Base-by-base conservation (phyloP, 1,284 basidiomycete genomes). In the Agroathelia rolfsii region DNA sequence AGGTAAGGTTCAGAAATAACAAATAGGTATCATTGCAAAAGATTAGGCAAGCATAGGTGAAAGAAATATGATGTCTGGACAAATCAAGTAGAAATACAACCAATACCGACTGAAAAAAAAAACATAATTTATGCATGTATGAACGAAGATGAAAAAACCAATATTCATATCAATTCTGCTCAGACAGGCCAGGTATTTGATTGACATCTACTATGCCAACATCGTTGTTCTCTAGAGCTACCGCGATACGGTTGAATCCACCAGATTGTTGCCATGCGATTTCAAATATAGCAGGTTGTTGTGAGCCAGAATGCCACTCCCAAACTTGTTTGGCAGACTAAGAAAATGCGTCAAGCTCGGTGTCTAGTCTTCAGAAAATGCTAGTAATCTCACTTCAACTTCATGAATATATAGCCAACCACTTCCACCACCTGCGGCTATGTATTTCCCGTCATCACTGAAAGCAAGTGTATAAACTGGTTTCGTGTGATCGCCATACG, bases 381-480 rank as follows among this genome's bases (percentile, higher is more conserved):
- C 21, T 3, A 7, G 23, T 27, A 15, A 32, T 24, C 28, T 46
- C 49, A 54, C 54, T 66, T 62, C 53, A 16, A 68, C 55, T 38
- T 68, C 61, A 39, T 77, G 78, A 9, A 78, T 52, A 43, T 70
- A 59, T 22, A 78, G 39, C 62, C 64, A 70, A 9, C 76, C 76
- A 45, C 79, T 75, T 9, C 68, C 71, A 34, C 73, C 65, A 10
- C 72, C 74, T 3, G 76, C 72, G 2, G 72, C 69, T 19, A 79
- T 41, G 48, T 63, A 73, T 32, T 55, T 36, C 1, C 76, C 76
- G 33, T 76, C 67, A 0, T 79, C 78, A 46, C 75, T 78, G 48
- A 82, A 81, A 6, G 67, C 57, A 12, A 84, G 43, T 3, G 77
- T 66, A 47, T 76, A 85, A 10, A 84, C 66, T n/a, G 77, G 66